A percentile compares a stretch with the other conserved stretches of the same genome.
These are phyloP conservation scores for Alternaria solani DNA, from an alignment of 2,329 filamentous ascomycete species.

Conservation along the genomic window DNA sequence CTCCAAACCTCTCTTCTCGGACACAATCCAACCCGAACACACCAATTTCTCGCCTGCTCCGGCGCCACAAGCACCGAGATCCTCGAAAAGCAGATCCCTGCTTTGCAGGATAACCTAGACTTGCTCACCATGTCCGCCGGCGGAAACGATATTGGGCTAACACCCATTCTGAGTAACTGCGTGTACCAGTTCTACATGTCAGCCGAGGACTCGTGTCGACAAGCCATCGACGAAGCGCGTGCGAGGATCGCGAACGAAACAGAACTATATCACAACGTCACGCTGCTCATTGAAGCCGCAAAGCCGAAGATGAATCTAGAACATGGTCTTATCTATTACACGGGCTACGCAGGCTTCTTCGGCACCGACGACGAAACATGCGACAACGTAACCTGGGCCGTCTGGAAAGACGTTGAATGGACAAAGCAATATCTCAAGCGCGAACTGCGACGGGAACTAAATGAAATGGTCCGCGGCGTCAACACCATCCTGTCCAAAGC, in stretches of 20 bases:
- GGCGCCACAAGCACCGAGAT: constrained; percentile 38
- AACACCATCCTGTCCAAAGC: constrained; percentile 16
- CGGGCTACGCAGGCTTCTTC: constrained; percentile 45
- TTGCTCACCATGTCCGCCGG: constrained; percentile 41
- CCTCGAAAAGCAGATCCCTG: constrained; percentile 13
- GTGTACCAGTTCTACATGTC: constrained; percentile 16
- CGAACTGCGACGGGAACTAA: constrained; percentile 31
- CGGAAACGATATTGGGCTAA: constrained; percentile 44
- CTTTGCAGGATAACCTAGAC: constrained; percentile 29
- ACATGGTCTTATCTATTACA: constrained; percentile 35
- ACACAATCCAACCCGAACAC: constrained; percentile 19
- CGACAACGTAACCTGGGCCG: constrained; percentile 43
- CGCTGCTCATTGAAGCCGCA: constrained; percentile 28
- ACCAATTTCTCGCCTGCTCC: constrained; percentile 43
- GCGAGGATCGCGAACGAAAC: constrained; percentile 25
- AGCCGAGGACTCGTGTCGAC: constrained; percentile 31
- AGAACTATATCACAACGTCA: constrained; percentile 32
- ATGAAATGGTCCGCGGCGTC: constrained; percentile 36
- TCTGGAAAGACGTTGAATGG: constrained; percentile 33
- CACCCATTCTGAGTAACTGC: constrained; percentile 39
- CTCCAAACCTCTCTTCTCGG: constrained; percentile 29
- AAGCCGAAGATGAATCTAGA: constrained; percentile 31
- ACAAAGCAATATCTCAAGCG: constrained; percentile 40
- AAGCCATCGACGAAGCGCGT: constrained; percentile 29
- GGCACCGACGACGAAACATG: constrained; percentile 33